A percentile compares a stretch with the other conserved stretches of the same genome.
These are phyloP conservation scores for Thielaviopsis populi DNA, from an alignment of 2,329 filamentous ascomycete species.

Conservation along the genomic window DNA sequence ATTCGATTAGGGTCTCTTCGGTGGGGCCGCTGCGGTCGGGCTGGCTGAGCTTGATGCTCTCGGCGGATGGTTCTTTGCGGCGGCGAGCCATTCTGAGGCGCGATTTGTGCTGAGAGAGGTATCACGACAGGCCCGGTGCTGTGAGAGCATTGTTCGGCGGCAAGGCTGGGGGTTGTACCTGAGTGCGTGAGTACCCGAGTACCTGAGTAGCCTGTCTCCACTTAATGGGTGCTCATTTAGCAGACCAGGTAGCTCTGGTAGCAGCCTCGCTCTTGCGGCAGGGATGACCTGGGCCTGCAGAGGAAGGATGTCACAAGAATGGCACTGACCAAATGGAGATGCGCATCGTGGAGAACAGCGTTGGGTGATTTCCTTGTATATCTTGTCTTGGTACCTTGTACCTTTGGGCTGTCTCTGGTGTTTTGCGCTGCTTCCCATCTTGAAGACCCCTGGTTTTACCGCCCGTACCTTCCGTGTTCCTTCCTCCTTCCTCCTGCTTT, in stretches of 20 bases:
- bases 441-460: neutral
- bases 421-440: neutral
- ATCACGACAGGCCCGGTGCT: neutral
- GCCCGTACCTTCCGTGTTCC: neutral
- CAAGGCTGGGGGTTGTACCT: neutral
- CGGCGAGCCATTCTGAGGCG: constrained; percentile 31
- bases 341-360: too few species aligned
- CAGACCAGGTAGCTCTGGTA: neutral
- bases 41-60: constrained; percentile 47
- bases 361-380: too few species aligned
- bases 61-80: constrained; percentile 31
- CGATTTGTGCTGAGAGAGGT: neutral
- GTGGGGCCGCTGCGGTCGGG: constrained; percentile 49
- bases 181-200: too few species aligned
- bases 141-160: neutral
- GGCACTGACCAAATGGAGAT: too few species aligned
- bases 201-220: neutral
- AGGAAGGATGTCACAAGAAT: neutral
- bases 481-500: neutral
- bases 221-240: constrained; percentile 3
- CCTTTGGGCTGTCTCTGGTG: too few species aligned
- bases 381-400: too few species aligned
- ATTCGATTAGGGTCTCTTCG: constrained; percentile 55
- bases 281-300: neutral
- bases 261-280: neutral